Percentiles rank a stretch among this genome's conserved stretches.
phyloP scores from a whole-genome alignment of 1,284 basidiomycete genomes.

The Mycena citricolor region DNA sequence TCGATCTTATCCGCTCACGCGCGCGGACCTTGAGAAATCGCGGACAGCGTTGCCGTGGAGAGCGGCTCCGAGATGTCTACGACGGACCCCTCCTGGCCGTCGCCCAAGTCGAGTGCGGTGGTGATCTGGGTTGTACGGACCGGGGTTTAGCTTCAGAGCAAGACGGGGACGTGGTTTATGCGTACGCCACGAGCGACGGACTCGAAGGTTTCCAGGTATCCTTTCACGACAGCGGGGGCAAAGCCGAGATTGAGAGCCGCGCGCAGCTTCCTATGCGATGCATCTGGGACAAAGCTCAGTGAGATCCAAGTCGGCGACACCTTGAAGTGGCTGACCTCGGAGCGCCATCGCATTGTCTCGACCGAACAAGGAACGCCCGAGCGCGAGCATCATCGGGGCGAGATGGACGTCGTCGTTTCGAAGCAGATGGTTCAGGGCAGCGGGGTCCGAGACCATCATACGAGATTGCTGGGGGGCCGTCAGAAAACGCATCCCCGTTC shows the following conservation, averaged over 20 bases:
- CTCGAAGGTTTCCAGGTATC: conserved; percentile 13
- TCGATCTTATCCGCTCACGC: too few relatives aligned
- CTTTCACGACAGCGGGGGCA: conserved; percentile 1
- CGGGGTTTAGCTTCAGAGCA: background rate
- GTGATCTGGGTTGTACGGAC: conserved; percentile 9
- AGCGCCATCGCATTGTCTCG: conserved; percentile 15
- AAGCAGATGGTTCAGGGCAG: conserved; percentile 14
- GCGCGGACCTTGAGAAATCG: too few relatives aligned
- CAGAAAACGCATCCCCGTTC: background rate
- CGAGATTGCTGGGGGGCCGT: conserved; percentile 9
- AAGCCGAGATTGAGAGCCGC: conserved; percentile 16
- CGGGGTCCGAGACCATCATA: conserved; percentile 12
- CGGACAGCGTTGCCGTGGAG: too few relatives aligned
- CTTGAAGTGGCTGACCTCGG: background rate
- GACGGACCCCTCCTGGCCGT: conserved; percentile 8
- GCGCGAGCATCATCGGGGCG: conserved; percentile 11
- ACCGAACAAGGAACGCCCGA: conserved; percentile 14
- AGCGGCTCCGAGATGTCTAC: conserved; percentile 15
- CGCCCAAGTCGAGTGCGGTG: background rate
- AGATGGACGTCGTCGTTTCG: conserved; percentile 14
- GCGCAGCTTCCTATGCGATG: conserved; percentile 14
- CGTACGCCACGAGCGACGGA: conserved; percentile 10
- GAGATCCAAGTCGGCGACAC: background rate
- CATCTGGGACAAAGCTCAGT: conserved; percentile 1
- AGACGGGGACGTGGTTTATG: background rate